phyloP scores from a whole-genome alignment of 371 early-diverging fungal species.

The Parasitella parasitica region DNA sequence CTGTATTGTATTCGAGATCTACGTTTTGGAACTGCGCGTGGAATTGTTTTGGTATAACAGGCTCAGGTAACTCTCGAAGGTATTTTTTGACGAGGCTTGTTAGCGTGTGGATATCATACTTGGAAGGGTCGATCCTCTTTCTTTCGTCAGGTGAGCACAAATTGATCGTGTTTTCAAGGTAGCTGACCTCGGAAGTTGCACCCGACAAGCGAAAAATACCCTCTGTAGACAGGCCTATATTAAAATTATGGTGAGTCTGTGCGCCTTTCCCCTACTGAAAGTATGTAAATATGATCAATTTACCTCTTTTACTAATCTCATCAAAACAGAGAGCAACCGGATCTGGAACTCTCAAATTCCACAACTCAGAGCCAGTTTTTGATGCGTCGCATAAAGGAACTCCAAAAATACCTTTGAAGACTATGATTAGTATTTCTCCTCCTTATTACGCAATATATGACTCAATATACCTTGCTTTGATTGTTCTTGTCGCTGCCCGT shows the following conservation, averaged over 20 bases:
- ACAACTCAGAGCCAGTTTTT: slow-evolving; percentile 18
- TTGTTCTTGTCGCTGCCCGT: neutral
- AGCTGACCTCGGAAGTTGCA: slow-evolving; percentile 37
- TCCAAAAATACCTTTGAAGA: slow-evolving; percentile 22
- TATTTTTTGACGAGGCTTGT: slow-evolving; percentile 49
- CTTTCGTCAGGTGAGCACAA: slow-evolving; percentile 25
- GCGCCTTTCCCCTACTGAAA: neutral
- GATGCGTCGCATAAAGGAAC: slow-evolving; percentile 21
- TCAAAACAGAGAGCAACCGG: slow-evolving; percentile 25
- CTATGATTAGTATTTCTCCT: neutral
- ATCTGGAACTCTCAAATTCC: slow-evolving; percentile 22
- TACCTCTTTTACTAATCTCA: slow-evolving; percentile 26
- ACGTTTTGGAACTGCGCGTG: slow-evolving; percentile 30
- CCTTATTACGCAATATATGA: no score
- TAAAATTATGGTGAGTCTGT: neutral
- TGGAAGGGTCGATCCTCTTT: slow-evolving; percentile 28
- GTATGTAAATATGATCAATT: neutral
- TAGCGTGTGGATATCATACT: slow-evolving; percentile 44
- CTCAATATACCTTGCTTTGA: neutral
- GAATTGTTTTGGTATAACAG: slow-evolving; percentile 38
- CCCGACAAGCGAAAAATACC: slow-evolving; percentile 50
- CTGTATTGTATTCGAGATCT: slow-evolving; percentile 8
- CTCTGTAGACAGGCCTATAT: slow-evolving; percentile 25
- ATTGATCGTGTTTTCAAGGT: slow-evolving; percentile 34
- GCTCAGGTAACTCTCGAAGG: slow-evolving; percentile 40